Percentiles rank a stretch among this genome's conserved stretches.
Evolutionary conservation across 345 rosid genomes (phyloP).

Genomic region (Citrus sinensis): DNA sequence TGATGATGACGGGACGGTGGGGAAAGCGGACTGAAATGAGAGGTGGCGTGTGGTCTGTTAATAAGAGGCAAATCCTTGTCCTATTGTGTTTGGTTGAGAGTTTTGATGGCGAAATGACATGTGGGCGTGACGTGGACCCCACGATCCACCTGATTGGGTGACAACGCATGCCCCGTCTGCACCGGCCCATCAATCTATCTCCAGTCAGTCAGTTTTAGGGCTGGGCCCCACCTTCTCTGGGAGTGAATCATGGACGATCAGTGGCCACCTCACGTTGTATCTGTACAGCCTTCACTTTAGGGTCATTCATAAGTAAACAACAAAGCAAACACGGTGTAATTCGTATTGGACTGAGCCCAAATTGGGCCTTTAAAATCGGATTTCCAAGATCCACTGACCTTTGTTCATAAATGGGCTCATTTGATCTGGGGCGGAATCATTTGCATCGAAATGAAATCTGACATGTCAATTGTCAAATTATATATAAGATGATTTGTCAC

Average conservation of each 20-base stretch:
- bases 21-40: not conserved
- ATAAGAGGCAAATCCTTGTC: conserved; percentile 3
- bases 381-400: too few species aligned
- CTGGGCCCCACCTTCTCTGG: not conserved
- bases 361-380: too few species aligned
- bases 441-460: too few species aligned
- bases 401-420: too few species aligned
- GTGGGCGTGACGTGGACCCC: conserved; percentile 13
- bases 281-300: too few species aligned
- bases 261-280: too few species aligned
- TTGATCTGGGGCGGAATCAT: too few species aligned
- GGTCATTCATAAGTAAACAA: too few species aligned
- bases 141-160: not conserved
- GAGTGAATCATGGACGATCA: not conserved
- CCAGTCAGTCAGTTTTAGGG: not conserved
- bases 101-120: conserved; percentile 12
- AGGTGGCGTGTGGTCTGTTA: not conserved
- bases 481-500: too few species aligned
- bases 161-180: conserved; percentile 16
- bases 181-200: not conserved
- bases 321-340: not conserved
- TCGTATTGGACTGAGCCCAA: not conserved
- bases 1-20: not conserved
- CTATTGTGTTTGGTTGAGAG: not conserved
- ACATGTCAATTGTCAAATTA: too few species aligned